Percentiles rank a stretch among this genome's conserved stretches.
Evolutionary conservation across 1,284 basidiomycete species (phyloP).

Genomic region (Ceratobasidium sp.): DNA sequence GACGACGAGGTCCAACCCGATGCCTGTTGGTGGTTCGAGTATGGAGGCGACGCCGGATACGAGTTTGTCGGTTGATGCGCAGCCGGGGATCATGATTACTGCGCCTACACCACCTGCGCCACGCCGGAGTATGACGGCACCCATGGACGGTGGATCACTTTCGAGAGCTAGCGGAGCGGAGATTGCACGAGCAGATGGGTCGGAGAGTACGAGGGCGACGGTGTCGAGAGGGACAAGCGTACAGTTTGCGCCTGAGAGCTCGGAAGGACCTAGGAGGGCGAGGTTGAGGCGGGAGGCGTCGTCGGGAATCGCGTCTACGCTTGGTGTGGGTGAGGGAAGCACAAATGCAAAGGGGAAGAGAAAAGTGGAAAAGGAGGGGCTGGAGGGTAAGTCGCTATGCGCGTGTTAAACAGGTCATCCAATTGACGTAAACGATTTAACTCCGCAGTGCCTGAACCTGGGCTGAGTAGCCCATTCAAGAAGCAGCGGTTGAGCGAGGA

Average conservation of each 20-base stretch:
- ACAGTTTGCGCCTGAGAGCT: conserved; percentile 39
- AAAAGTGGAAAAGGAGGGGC: conserved; percentile 33
- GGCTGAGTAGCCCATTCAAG: conserved; percentile 18
- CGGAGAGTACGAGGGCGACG: conserved; percentile 19
- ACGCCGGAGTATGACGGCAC: conserved; percentile 34
- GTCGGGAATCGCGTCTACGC: conserved; percentile 5
- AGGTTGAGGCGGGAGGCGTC: not conserved
- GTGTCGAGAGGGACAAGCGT: conserved; percentile 33
- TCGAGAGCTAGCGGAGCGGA: not conserved
- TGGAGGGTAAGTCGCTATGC: conserved; percentile 14
- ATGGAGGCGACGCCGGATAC: conserved; percentile 19
- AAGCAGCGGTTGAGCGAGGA: conserved; percentile 31
- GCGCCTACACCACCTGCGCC: conserved; percentile 41
- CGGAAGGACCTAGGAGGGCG: conserved; percentile 15
- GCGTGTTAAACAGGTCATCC: too few relatives aligned
- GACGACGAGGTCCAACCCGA: conserved; percentile 20
- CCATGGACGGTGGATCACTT: conserved; percentile 20
- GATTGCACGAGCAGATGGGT: not conserved
- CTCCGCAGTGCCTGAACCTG: not conserved
- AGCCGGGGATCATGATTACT: conserved; percentile 38
- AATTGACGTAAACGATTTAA: not conserved
- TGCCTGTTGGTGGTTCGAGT: not conserved
- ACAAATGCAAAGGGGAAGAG: conserved; percentile 35
- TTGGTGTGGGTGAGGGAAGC: not conserved
- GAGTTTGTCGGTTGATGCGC: not conserved